These are phyloP conservation scores for Protostelium mycophagum DNA, from an alignment of 78 protist species.

Conservation along the genomic window DNA sequence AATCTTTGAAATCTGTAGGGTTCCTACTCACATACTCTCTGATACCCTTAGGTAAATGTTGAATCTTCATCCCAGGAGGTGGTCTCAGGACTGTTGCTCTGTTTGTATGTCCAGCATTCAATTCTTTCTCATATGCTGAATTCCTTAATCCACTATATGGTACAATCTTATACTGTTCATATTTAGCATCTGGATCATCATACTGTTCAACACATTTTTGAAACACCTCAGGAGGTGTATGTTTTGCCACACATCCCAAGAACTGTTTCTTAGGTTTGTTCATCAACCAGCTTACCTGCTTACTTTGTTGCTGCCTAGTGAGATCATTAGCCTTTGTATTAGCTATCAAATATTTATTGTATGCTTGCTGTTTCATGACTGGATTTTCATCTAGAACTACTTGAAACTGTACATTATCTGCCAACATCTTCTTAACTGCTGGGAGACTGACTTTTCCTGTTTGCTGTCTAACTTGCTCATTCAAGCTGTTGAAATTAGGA, in stretches of 20 bases:
- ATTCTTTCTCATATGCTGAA: background rate
- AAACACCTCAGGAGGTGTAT: constrained; percentile 1
- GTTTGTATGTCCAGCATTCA: constrained; percentile 1
- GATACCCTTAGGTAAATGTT: background rate
- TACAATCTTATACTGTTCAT: background rate
- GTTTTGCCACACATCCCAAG: constrained; percentile 1
- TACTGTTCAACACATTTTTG: background rate
- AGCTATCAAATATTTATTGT: background rate
- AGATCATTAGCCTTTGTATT: background rate
- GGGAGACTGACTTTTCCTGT: background rate
- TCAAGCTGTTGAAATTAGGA: constrained; percentile 1
- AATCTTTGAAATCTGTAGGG: too few relatives aligned
- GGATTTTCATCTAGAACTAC: background rate
- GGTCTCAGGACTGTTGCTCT: background rate
- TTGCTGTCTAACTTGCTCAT: constrained; percentile 1
- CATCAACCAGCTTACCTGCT: constrained; percentile 1
- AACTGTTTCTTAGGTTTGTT: background rate
- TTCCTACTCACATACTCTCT: too few relatives aligned
- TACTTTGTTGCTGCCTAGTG: background rate
- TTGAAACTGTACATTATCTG: background rate
- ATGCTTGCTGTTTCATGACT: background rate
- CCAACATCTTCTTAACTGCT: constrained; percentile 1
- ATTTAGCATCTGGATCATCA: constrained; percentile 1
- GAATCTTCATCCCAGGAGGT: background rate
- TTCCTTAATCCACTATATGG: background rate